Evolutionary conservation across 148 eudicot genomes (phyloP), one percentile per base, ranked within the genome.

Genomic region (Limonium bicolor): DNA sequence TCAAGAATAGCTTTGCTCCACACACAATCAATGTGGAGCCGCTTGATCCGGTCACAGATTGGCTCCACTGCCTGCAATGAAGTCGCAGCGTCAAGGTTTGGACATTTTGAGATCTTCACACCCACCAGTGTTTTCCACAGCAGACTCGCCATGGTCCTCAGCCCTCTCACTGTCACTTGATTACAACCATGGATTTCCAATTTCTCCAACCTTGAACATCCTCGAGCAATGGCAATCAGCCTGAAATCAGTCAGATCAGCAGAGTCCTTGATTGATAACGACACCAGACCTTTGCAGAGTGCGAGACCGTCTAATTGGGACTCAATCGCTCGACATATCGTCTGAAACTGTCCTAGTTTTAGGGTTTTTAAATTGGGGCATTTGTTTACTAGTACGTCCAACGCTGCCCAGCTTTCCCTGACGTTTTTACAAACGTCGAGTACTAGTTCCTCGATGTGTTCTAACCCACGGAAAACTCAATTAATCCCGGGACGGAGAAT

Each of bases 61-160:
- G 94, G 99, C 50, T 80, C 94, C 63, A 90, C 70, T 0, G 95
- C 85, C 54, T 31, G 76, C 51, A 90, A 29, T 1, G 95, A 85
- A 0, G 69, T 51, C 1, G 48, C 48, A 0, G 94, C 94, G 22
- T 71, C 75, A 4, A 90, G 62, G 34, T 71, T 67, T 52, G 46
- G 67, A 43, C 99, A 90, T 40, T 71, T 56, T 12, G 88, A 75
- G n/a, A 90, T 68, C 45, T 40, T 71, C 1, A 90, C 95, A 27
- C 85, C 95, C 5, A 73, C 63, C 28, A 90, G 55, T 0, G 82
- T 81, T 39, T 36, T 44, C 7, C 29, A 33, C 14, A 90, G 88
- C 69, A 90, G 60, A 48, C 63, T 67, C 27, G 67, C 82, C 59
- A 90, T 52, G 1, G 94, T 82, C 66, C 99, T 61, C 61, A 90